Percentiles rank a stretch among this genome's conserved stretches.
Evolutionary conservation across 2,329 filamentous ascomycete genomes (phyloP).

Genomic region (Neopestalotiopsis sp.): DNA sequence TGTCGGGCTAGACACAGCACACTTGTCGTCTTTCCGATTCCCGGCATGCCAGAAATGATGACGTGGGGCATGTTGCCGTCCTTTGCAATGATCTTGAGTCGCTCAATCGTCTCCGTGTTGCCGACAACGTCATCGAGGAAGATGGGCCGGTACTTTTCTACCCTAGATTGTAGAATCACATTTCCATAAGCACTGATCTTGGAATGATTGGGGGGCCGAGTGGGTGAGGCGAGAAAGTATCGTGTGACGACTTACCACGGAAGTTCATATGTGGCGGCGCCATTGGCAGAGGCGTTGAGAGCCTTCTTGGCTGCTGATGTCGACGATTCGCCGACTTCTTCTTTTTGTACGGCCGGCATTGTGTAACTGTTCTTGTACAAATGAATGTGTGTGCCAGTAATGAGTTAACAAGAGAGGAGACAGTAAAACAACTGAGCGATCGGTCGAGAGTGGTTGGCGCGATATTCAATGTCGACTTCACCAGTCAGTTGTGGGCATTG

Average conservation of each 20-base stretch:
- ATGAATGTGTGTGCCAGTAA: conserved; percentile 16
- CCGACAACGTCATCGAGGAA: conserved; percentile 97
- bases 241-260: conserved; percentile 65
- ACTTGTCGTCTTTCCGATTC: conserved; percentile 97
- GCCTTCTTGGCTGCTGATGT: conserved; percentile 63
- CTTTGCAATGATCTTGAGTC: conserved; percentile 96
- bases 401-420: neutral
- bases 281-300: conserved; percentile 54
- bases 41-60: conserved; percentile 99
- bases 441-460: neutral
- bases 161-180: conserved; percentile 60
- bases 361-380: conserved; percentile 7
- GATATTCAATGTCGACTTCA: neutral
- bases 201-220: neutral
- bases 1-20: conserved; percentile 92
- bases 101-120: conserved; percentile 96
- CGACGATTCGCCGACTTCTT: conserved; percentile 65
- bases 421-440: too few species aligned
- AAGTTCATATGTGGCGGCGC: conserved; percentile 69
- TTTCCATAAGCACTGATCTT: neutral
- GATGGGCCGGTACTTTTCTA: conserved; percentile 95
- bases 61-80: conserved; percentile 99
- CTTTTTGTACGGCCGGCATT: conserved; percentile 56
- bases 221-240: neutral
- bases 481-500: neutral